Evolutionary conservation across 352 stramenopile species (phyloP).

Genomic region (Peronospora farinosa): DNA sequence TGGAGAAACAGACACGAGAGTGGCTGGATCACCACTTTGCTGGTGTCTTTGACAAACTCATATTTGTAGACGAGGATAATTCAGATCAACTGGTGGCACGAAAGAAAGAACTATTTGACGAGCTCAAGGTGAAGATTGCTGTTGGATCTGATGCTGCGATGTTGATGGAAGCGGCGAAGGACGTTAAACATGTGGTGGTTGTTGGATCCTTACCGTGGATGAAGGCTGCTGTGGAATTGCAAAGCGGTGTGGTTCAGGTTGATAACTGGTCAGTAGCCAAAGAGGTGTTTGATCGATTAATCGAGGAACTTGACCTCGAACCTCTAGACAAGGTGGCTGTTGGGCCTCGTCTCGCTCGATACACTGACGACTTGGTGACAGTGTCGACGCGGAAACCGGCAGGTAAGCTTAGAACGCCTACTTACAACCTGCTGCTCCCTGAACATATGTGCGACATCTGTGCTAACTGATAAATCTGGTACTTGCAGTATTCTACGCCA

Average conservation of each 20-base stretch:
- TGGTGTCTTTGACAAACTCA: constrained; percentile 68
- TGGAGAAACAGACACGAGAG: constrained; percentile 66
- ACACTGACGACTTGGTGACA: constrained; percentile 68
- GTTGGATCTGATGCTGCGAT: constrained; percentile 35
- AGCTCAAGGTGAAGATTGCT: constrained; percentile 59
- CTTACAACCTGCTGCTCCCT: not conserved
- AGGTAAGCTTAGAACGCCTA: constrained; percentile 23
- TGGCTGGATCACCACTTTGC: constrained; percentile 61
- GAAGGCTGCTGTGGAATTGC: constrained; percentile 3
- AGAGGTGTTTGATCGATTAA: constrained; percentile 33
- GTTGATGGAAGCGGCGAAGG: constrained; percentile 23
- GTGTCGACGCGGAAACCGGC: constrained; percentile 63
- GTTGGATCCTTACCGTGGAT: constrained; percentile 58
- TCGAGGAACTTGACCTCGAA: constrained; percentile 43
- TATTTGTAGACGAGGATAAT: constrained; percentile 52
- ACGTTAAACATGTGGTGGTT: constrained; percentile 31
- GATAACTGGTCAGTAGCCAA: constrained; percentile 34
- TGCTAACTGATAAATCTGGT: constrained; percentile 8
- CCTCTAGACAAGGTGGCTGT: constrained; percentile 35
- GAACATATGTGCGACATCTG: not conserved
- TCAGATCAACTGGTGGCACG: constrained; percentile 33
- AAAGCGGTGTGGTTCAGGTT: constrained; percentile 15
- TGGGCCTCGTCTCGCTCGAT: constrained; percentile 53
- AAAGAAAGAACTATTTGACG: constrained; percentile 56
- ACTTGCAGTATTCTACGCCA: constrained; percentile 63